Percentiles rank a stretch among this genome's conserved stretches.
Conservation (phyloP, 176 grass and related monocot genomes). For the Avena eriantha region DNA sequence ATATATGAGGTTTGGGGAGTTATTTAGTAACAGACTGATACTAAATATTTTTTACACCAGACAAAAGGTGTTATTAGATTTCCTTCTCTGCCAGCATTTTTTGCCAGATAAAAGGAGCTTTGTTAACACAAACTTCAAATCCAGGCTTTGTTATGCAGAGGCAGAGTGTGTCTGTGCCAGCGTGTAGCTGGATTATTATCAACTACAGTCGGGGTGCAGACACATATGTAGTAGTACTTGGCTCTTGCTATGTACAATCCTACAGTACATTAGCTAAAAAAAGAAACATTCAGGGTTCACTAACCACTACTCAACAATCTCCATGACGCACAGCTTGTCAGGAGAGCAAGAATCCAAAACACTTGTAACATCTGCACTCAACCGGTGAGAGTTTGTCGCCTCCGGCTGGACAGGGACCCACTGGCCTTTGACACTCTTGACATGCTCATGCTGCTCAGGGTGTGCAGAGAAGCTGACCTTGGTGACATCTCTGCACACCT, state of each 20-base stretch:
- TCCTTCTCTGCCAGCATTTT: no score
- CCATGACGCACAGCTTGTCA: constrained; percentile 58
- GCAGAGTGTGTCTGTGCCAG: no score
- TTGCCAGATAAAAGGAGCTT: no score
- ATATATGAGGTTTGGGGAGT: no score
- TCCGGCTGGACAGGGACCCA: constrained; percentile 55
- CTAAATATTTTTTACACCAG: no score
- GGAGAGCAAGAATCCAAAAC: constrained; percentile 57
- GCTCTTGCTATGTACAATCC: constrained; percentile 32
- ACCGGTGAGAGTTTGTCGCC: constrained; percentile 51
- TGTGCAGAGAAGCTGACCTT: constrained; percentile 57
- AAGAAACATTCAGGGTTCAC: constrained; percentile 4
- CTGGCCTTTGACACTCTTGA: constrained; percentile 49
- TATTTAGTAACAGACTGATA: no score
- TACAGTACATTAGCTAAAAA: constrained; percentile 25
- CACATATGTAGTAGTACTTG: neutral
- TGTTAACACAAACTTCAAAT: no score
- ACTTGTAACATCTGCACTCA: constrained; percentile 52
- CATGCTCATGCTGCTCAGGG: constrained; percentile 57
- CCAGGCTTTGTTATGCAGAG: no score
- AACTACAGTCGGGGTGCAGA: neutral
- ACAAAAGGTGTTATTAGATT: no score
- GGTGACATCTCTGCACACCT: constrained; percentile 63
- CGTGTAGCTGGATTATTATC: neutral
- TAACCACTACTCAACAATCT: constrained; percentile 61